phyloP scores from a whole-genome alignment of 352 stramenopile genomes.

The Phytophthora fragariae region DNA sequence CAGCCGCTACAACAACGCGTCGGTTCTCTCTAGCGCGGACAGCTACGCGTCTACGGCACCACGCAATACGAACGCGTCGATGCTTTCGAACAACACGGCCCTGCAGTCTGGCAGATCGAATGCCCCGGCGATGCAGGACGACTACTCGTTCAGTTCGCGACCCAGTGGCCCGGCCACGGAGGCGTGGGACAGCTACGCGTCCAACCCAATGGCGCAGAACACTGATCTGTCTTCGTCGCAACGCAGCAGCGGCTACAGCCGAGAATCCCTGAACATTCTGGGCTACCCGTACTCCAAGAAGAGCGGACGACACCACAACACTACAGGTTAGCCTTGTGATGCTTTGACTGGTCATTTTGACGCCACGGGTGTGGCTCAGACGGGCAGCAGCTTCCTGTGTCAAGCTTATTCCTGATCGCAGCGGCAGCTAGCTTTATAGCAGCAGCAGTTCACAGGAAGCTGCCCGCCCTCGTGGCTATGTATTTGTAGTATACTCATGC shows the following conservation, averaged over 20 bases:
- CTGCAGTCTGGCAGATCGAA: slow-evolving; percentile 30
- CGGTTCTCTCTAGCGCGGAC: slow-evolving; percentile 34
- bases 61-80: slow-evolving; percentile 38
- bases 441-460: slow-evolving; percentile 27
- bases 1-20: slow-evolving; percentile 34
- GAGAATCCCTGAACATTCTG: slow-evolving; percentile 82
- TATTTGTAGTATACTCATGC: slow-evolving; percentile 43
- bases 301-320: slow-evolving; percentile 66
- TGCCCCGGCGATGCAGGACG: slow-evolving; percentile 16
- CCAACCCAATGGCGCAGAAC: slow-evolving; percentile 22
- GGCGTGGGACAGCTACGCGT: slow-evolving; percentile 33
- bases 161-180: slow-evolving; percentile 18
- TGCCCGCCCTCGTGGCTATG: slow-evolving; percentile 25
- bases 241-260: slow-evolving; percentile 64
- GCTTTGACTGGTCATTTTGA: slow-evolving; percentile 25
- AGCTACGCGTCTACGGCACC: slow-evolving; percentile 43
- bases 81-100: slow-evolving; percentile 38
- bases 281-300: slow-evolving; percentile 87
- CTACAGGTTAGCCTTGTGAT: slow-evolving; percentile 45
- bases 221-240: slow-evolving; percentile 38
- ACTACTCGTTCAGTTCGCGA: slow-evolving; percentile 26
- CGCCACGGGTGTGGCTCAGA: slow-evolving; percentile 9
- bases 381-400: slow-evolving; percentile 37
- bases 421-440: slow-evolving; percentile 27
- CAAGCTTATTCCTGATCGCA: slow-evolving; percentile 20